Evolutionary conservation across 768 basidiomycete species (phyloP).

Genomic region (Cubamyces sp.): DNA sequence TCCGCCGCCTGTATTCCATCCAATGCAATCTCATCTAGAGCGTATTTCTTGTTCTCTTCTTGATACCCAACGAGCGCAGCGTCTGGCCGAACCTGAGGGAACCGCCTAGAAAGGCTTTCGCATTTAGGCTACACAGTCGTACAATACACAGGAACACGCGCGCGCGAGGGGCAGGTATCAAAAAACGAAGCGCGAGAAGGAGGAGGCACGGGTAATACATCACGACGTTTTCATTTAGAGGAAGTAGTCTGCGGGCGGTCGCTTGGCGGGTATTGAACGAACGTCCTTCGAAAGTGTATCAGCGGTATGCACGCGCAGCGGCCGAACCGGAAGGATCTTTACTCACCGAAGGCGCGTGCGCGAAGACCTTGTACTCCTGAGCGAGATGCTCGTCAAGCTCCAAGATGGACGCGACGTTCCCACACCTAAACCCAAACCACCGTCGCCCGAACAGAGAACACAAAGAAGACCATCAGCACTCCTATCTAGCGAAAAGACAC

Average conservation of each 20-base stretch:
- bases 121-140: constrained; percentile 18
- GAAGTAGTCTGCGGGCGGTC: constrained; percentile 89
- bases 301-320: constrained; percentile 1
- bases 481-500: no score
- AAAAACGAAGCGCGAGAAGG: neutral
- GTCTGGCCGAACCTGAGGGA: neutral
- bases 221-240: constrained; percentile 42
- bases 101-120: neutral
- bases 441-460: neutral
- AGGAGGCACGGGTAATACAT: no score
- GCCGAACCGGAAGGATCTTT: neutral
- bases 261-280: constrained; percentile 78
- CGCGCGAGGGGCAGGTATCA: neutral
- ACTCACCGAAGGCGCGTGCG: constrained; percentile 84
- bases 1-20: constrained; percentile 11
- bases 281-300: constrained; percentile 63
- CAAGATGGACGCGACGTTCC: constrained; percentile 93
- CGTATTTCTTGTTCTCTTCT: neutral
- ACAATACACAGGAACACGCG: constrained; percentile 11
- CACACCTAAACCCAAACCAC: constrained; percentile 61
- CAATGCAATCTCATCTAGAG: constrained; percentile 19
- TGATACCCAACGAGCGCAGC: neutral
- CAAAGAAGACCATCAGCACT: no score
- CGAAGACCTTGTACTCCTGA: constrained; percentile 96
- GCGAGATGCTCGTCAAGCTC: constrained; percentile 91